Evolutionary conservation across 2,329 filamentous ascomycete species (phyloP).

Genomic region (Teratosphaeria pseudoeucalypti): DNA sequence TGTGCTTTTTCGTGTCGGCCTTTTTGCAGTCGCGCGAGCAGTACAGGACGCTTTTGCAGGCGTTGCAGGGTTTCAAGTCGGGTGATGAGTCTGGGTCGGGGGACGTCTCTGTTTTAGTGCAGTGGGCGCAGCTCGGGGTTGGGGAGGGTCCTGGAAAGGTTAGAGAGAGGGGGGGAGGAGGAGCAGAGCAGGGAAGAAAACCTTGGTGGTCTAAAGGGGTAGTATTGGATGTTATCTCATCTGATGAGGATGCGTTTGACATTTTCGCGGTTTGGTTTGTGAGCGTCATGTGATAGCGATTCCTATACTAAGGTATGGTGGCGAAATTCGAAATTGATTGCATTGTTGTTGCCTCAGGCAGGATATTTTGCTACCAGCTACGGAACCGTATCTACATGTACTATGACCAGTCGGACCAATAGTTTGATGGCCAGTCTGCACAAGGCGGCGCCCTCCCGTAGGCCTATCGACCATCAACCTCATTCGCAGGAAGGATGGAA

Average conservation of each 20-base stretch:
- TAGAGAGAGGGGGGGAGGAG: not conserved
- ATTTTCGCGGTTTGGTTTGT: not conserved
- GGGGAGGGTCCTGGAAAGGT: not conserved
- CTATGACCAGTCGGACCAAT: not conserved
- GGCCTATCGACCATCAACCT: too few relatives aligned
- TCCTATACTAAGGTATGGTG: not conserved
- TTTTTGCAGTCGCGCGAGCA: slow-evolving; percentile 33
- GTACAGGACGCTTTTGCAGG: slow-evolving; percentile 30
- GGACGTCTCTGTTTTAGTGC: not conserved
- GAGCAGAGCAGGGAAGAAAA: not conserved
- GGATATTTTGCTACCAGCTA: not conserved
- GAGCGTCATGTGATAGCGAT: too few relatives aligned
- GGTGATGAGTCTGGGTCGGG: not conserved
- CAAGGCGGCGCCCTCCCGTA: too few relatives aligned
- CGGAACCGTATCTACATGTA: not conserved
- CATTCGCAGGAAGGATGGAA: not conserved
- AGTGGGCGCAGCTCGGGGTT: not conserved
- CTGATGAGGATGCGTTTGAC: not conserved
- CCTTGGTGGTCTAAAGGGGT: not conserved
- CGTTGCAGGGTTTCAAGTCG: slow-evolving; percentile 27
- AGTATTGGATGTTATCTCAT: not conserved
- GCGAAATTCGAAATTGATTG: not conserved
- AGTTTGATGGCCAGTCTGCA: too few relatives aligned
- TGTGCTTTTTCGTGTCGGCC: slow-evolving; percentile 29
- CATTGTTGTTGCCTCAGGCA: not conserved